phyloP scores from a whole-genome alignment of 2,329 filamentous ascomycete species.

The Truncatella angustata region DNA sequence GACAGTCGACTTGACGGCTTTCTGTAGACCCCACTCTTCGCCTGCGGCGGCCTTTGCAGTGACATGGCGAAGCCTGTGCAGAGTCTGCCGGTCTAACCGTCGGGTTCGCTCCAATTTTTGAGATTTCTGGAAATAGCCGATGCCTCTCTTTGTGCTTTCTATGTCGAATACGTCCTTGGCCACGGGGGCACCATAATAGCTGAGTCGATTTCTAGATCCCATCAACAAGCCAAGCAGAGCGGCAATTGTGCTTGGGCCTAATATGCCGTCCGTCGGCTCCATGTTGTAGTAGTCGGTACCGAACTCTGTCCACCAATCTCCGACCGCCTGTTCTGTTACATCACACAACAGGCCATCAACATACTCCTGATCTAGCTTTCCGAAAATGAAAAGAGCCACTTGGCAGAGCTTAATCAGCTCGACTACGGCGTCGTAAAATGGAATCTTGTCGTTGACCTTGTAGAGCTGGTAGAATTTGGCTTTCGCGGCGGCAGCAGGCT shows the following conservation, averaged over 20 bases:
- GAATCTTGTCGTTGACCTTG: constrained; percentile 78
- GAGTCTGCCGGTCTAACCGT: constrained; percentile 77
- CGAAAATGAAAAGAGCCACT: constrained; percentile 82
- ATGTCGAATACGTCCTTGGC: constrained; percentile 91
- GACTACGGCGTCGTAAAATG: constrained; percentile 74
- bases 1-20: constrained; percentile 92
- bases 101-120: constrained; percentile 77
- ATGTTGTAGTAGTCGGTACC: constrained; percentile 89
- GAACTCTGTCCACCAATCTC: constrained; percentile 95
- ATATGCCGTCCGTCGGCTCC: constrained; percentile 87
- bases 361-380: constrained; percentile 82
- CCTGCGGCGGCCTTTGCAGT: constrained; percentile 88
- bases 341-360: constrained; percentile 92
- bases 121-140: constrained; percentile 85
- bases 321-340: constrained; percentile 83
- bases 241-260: constrained; percentile 88
- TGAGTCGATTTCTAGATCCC: constrained; percentile 85
- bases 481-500: constrained; percentile 76
- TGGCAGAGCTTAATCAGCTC: constrained; percentile 93
- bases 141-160: constrained; percentile 75
- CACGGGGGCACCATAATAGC: constrained; percentile 80
- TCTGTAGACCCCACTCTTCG: constrained; percentile 88
- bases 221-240: constrained; percentile 84
- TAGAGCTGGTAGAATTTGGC: constrained; percentile 93
- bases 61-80: constrained; percentile 75